These are phyloP conservation scores for Scutellaria baicalensis DNA, from an alignment of 257 asterid genomes.

Conservation along the genomic window DNA sequence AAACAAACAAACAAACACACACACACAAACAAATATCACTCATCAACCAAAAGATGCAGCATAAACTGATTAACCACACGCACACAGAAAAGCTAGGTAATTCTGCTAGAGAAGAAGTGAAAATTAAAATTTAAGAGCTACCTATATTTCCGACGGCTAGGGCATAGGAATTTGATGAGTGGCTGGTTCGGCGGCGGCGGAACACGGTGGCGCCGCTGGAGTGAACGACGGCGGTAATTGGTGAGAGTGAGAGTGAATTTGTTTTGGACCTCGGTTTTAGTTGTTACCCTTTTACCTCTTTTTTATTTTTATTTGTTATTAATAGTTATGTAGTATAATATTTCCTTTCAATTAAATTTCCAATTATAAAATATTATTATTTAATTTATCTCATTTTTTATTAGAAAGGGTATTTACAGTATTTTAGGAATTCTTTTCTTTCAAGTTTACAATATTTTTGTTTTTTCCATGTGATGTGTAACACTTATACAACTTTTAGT, in stretches of 20 bases:
- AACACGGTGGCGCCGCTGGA: conserved; percentile 1
- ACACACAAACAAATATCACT: background rate
- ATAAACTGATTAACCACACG: background rate
- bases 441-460: too few relatives aligned
- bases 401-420: too few relatives aligned
- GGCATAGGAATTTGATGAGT: background rate
- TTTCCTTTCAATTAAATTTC: too few relatives aligned
- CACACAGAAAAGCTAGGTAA: background rate
- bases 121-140: background rate
- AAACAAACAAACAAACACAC: background rate
- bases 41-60: background rate
- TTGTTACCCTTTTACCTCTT: background rate
- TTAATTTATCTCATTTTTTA: too few relatives aligned
- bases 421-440: too few relatives aligned
- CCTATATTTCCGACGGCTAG: background rate
- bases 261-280: background rate
- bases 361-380: too few relatives aligned
- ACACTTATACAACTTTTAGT: too few relatives aligned
- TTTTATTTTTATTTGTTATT: too few relatives aligned
- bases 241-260: background rate
- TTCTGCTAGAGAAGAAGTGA: background rate
- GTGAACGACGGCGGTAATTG: background rate
- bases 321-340: too few relatives aligned
- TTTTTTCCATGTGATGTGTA: too few relatives aligned
- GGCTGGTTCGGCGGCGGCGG: background rate